Percentiles rank a stretch among this genome's conserved stretches.
These are phyloP conservation scores for Ceratobasidium sp. DNA, from an alignment of 1,284 basidiomycete genomes.

Conservation along the genomic window DNA sequence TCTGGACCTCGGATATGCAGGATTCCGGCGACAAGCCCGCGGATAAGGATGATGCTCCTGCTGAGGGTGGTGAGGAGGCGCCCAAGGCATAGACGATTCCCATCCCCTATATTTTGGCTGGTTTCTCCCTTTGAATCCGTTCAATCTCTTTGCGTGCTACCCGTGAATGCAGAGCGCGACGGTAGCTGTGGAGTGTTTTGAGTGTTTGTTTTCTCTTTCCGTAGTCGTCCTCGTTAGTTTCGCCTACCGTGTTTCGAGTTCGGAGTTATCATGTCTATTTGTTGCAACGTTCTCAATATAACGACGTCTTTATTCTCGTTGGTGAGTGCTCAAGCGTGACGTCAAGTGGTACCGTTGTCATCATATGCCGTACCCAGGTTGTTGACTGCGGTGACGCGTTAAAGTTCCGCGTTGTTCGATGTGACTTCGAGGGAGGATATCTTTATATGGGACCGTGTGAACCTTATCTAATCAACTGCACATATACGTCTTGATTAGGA, in stretches of 20 bases:
- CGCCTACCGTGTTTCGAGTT: slow-evolving; percentile 32
- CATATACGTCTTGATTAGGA: background rate
- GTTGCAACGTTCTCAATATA: slow-evolving; percentile 38
- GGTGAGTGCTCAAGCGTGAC: background rate
- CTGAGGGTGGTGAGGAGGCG: slow-evolving; percentile 11
- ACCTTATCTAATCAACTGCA: too few species aligned
- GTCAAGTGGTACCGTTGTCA: background rate
- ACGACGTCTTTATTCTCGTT: slow-evolving; percentile 29
- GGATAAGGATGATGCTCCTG: slow-evolving; percentile 16
- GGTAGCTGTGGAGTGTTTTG: slow-evolving; percentile 31
- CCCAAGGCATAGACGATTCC: slow-evolving; percentile 26
- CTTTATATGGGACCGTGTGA: too few species aligned
- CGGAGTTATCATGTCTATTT: slow-evolving; percentile 36
- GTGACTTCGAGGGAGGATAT: too few species aligned
- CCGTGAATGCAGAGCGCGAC: slow-evolving; percentile 45
- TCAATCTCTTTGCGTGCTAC: slow-evolving; percentile 41
- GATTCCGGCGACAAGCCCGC: slow-evolving; percentile 66
- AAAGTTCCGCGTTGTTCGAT: too few species aligned
- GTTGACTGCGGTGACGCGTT: too few species aligned
- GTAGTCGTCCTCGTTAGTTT: slow-evolving; percentile 28
- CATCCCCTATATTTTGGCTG: background rate
- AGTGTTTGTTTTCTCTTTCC: slow-evolving; percentile 8
- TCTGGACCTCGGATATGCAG: slow-evolving; percentile 99
- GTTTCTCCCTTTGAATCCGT: slow-evolving; percentile 24
- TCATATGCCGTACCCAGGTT: background rate